phyloP scores from a whole-genome alignment of 768 basidiomycete species.

The Coprinopsis strossmayeri region DNA sequence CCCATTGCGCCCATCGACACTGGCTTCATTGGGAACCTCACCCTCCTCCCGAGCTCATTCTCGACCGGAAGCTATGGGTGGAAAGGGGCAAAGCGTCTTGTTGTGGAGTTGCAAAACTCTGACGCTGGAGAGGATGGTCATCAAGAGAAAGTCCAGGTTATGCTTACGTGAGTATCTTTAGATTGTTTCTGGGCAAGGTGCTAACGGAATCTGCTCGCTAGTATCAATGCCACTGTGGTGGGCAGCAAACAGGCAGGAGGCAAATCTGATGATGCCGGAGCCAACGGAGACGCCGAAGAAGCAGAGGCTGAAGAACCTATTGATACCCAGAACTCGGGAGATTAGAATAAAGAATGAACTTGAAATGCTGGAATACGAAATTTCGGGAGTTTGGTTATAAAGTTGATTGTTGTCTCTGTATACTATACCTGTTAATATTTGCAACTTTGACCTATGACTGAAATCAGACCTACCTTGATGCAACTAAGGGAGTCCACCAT shows the following conservation, averaged over 20 bases:
- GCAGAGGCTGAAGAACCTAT: neutral
- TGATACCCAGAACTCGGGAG: too few species aligned
- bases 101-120: conserved; percentile 51
- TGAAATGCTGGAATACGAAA: too few species aligned
- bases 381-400: too few species aligned
- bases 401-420: too few species aligned
- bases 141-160: conserved; percentile 66
- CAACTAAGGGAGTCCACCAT: too few species aligned
- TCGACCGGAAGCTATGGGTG: conserved; percentile 78
- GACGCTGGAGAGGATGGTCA: conserved; percentile 37
- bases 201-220: conserved; percentile 19
- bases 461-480: too few species aligned
- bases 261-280: conserved; percentile 25
- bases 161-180: conserved; percentile 49
- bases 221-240: conserved; percentile 71
- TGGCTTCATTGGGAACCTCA: conserved; percentile 52
- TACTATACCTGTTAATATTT: too few species aligned
- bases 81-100: conserved; percentile 69
- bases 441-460: too few species aligned
- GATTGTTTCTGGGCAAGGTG: neutral
- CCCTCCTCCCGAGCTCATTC: conserved; percentile 55
- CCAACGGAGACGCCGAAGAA: conserved; percentile 12
- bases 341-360: too few species aligned
- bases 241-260: conserved; percentile 56
- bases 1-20: conserved; percentile 31